A percentile compares a stretch with the other conserved stretches of the same genome.
Evolutionary conservation across 768 basidiomycete species (phyloP).

Genomic region (Dacryopinax primogenitus): DNA sequence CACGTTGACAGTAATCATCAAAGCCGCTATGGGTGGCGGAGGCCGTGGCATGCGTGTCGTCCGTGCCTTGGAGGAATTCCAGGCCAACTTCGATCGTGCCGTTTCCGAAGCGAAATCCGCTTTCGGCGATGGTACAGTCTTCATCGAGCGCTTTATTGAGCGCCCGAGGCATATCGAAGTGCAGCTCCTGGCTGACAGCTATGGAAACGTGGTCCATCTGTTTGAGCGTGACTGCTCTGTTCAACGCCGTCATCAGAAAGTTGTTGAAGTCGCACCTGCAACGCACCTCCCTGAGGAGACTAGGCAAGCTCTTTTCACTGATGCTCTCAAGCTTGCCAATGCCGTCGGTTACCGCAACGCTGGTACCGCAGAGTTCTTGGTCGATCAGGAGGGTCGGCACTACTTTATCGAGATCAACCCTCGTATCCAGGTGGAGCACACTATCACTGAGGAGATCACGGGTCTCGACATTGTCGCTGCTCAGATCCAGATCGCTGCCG

Average conservation of each 20-base stretch:
- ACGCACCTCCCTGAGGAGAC: slow-evolving; percentile 85
- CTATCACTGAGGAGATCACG: slow-evolving; percentile 99
- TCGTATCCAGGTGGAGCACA: slow-evolving; percentile 99
- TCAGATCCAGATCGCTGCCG: slow-evolving; percentile 99
- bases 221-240: slow-evolving; percentile 99
- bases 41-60: slow-evolving; percentile 99
- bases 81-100: slow-evolving; percentile 78
- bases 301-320: slow-evolving; percentile 70
- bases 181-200: slow-evolving; percentile 79
- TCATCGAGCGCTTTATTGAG: slow-evolving; percentile 96
- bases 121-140: slow-evolving; percentile 97
- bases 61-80: slow-evolving; percentile 82
- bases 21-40: slow-evolving; percentile 97
- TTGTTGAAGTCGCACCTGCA: slow-evolving; percentile 96
- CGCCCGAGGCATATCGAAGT: slow-evolving; percentile 97
- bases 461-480: slow-evolving; percentile 98
- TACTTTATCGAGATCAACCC: slow-evolving; percentile 99
- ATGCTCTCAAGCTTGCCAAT: slow-evolving; percentile 89
- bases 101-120: slow-evolving; percentile 91
- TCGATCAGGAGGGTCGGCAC: slow-evolving; percentile 89
- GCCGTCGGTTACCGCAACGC: slow-evolving; percentile 94
- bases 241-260: slow-evolving; percentile 94
- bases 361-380: slow-evolving; percentile 95
- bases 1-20: slow-evolving; percentile 71
- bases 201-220: slow-evolving; percentile 91